Conservation (phyloP, 2,329 filamentous ascomycete genomes). For the Verticillium nubilum region DNA sequence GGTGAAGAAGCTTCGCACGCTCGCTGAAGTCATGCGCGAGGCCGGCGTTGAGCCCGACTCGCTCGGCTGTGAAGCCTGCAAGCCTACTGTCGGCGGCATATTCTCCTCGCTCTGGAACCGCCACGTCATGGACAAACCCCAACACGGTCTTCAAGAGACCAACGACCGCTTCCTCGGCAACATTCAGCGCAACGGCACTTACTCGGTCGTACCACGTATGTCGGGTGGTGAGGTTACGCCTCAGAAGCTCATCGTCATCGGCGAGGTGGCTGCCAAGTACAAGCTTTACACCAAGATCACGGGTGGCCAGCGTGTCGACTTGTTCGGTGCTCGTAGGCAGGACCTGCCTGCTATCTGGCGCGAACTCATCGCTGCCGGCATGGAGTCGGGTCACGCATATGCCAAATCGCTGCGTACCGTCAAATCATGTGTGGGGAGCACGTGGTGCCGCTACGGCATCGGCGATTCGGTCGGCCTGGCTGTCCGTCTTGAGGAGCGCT, state of each 20-base stretch:
- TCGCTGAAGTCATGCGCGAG: constrained; percentile 71
- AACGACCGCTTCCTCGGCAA: constrained; percentile 87
- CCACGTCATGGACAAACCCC: constrained; percentile 67
- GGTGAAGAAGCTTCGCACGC: constrained; percentile 69
- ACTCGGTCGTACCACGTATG: constrained; percentile 79
- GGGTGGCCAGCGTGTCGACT: constrained; percentile 83
- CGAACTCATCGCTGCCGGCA: constrained; percentile 71
- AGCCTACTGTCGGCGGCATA: constrained; percentile 76
- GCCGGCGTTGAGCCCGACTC: constrained; percentile 66
- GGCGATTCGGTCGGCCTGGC: constrained; percentile 91
- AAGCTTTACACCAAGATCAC: constrained; percentile 88
- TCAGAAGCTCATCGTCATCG: constrained; percentile 78
- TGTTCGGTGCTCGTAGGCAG: constrained; percentile 88
- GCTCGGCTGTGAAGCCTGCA: constrained; percentile 83
- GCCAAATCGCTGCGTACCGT: constrained; percentile 85
- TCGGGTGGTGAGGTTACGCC: constrained; percentile 83
- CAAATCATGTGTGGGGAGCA: constrained; percentile 87
- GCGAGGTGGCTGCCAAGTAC: constrained; percentile 78
- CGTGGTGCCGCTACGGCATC: constrained; percentile 86
- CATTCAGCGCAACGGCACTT: constrained; percentile 87
- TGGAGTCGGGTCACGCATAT: constrained; percentile 89
- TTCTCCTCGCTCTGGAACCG: constrained; percentile 78
- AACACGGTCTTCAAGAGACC: constrained; percentile 78
- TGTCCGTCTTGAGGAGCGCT: constrained; percentile 79
- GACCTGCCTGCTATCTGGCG: constrained; percentile 80